Percentiles rank a stretch among this genome's conserved stretches.
Evolutionary conservation across 805 yeast species (phyloP).

Genomic region (Candida insectalens): DNA sequence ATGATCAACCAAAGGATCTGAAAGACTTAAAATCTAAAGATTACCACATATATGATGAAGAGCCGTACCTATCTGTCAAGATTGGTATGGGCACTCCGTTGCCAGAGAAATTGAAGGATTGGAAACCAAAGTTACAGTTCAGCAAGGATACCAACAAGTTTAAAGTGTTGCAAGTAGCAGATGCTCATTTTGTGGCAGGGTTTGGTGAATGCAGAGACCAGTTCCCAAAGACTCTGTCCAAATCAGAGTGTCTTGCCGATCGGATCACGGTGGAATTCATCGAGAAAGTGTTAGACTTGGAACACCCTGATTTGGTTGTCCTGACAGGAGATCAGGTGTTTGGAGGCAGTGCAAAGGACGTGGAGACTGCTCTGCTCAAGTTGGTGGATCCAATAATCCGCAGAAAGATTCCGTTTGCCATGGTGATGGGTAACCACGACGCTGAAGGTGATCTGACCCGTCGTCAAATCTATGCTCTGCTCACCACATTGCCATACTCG

Average conservation of each 20-base stretch:
- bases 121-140: constrained; percentile 21
- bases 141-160: constrained; percentile 40
- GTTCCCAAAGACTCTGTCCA: constrained; percentile 36
- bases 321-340: constrained; percentile 87
- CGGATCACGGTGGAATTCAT: constrained; percentile 56
- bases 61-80: constrained; percentile 5
- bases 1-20: background rate
- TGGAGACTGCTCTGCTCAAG: constrained; percentile 75
- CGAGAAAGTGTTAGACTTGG: constrained; percentile 54
- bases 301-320: constrained; percentile 77
- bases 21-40: background rate
- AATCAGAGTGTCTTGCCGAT: constrained; percentile 62
- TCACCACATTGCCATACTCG: constrained; percentile 57
- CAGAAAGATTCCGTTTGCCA: constrained; percentile 71
- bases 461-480: constrained; percentile 47
- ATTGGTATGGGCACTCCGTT: constrained; percentile 5
- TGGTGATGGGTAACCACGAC: constrained; percentile 90
- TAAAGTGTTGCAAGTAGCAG: constrained; percentile 84
- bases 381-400: constrained; percentile 60
- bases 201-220: constrained; percentile 73
- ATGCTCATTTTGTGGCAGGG: constrained; percentile 83
- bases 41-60: constrained; percentile 9
- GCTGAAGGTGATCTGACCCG: constrained; percentile 71
- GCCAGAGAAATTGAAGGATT: constrained; percentile 12
- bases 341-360: constrained; percentile 73